Conservation (phyloP, 805 yeast genomes). For the Lipomyces sp. region DNA sequence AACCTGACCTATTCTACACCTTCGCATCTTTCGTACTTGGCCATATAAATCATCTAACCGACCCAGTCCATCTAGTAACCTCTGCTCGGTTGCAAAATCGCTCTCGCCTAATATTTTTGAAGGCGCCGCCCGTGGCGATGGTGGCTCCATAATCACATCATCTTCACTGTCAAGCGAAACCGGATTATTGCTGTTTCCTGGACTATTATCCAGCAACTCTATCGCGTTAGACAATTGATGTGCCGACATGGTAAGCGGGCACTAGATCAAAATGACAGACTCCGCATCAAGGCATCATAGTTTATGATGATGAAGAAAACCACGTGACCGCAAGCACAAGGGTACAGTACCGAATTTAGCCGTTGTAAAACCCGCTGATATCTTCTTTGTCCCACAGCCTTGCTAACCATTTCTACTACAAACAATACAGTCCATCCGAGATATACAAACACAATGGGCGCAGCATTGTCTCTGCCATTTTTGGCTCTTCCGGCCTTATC, state of each 20-base stretch:
- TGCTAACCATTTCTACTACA: no score
- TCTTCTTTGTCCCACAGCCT: no score
- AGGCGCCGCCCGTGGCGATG: neutral
- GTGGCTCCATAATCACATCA: neutral
- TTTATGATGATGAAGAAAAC: no score
- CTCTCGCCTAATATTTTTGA: neutral
- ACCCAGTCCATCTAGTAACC: conserved; percentile 11
- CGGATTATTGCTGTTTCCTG: neutral
- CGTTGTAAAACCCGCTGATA: no score
- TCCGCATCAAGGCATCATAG: no score
- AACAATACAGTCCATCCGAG: neutral
- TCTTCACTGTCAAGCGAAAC: neutral
- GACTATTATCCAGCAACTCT: neutral
- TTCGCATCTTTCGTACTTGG: neutral
- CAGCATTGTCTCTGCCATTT: conserved; percentile 48
- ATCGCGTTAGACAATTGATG: neutral
- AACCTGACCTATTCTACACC: neutral
- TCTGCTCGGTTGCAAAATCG: neutral
- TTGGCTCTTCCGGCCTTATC: conserved; percentile 71
- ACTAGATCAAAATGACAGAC: neutral
- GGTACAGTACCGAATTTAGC: neutral
- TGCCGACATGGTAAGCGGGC: neutral
- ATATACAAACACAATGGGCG: conserved; percentile 46
- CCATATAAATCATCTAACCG: conserved; percentile 15
- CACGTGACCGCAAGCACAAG: neutral